Base-by-base conservation (phyloP, 768 basidiomycete genomes). In the Boletus sp. region DNA sequence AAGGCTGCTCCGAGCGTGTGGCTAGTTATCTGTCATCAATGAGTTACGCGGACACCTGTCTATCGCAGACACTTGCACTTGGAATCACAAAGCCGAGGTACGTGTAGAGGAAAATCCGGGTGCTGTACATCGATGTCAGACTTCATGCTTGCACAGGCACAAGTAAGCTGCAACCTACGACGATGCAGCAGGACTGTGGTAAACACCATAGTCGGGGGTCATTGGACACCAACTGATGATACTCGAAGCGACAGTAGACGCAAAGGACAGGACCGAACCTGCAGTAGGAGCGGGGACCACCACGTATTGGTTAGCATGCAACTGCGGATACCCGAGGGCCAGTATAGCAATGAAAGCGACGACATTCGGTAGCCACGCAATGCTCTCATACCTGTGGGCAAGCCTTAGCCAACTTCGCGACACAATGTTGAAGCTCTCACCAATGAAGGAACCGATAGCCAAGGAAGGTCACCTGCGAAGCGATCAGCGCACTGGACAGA, bases 311-410 rank as follows among this genome's bases (percentile, higher is more conserved):
- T 74, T 81, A 23, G 58, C 61, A 13, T 69, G 72, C 21, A 93
- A 70, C 55, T 90, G 78, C 47, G 87, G 84, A 1, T 84, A 90
- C 0, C 88, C 83, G 19, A 88, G 70, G 1, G 84, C 88, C 1
- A 88, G 66, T 33, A 82, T 83, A 43, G 87, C 75, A 30, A 90
- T 66, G 66, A 85, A 91, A 7, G 83, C 78, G 45, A 93, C 67
- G 15, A 88, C 64, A 23, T 86, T 79, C 0, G 91, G 91, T n/a
- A 92, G 72, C 90, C 90, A 92, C 0, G 84, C 80, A 6, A 87
- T 50, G 11, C 81, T 78, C 65, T 90, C 90, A 60, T 88, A 93
- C 85, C 88, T 75, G 74, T 47, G 19, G 10, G 10, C 48, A 44
- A 48, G 40, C 11, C 47, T 48, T n/a, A 51, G 38, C 25, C 23